These are phyloP conservation scores for Fraxinus xanthoxyloides DNA, from an alignment of 305 asterid species.

Conservation along the genomic window DNA sequence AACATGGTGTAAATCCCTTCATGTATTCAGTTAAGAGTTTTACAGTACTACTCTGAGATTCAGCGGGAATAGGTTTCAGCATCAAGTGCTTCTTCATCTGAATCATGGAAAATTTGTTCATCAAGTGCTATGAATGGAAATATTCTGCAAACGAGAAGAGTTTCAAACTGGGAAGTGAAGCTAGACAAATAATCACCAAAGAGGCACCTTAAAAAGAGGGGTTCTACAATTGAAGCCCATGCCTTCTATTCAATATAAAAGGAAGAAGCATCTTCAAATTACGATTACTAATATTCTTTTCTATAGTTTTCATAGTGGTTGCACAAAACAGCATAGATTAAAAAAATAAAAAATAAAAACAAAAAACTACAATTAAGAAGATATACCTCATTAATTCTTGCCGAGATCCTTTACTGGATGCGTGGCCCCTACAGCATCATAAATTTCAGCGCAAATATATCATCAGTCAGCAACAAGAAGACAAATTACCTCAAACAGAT, in stretches of 20 bases:
- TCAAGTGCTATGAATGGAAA: neutral
- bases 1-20: neutral
- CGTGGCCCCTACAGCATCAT: constrained; percentile 36
- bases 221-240: neutral
- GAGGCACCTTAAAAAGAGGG: neutral
- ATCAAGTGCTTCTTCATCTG: neutral
- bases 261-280: neutral
- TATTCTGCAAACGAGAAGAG: neutral
- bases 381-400: constrained; percentile 73
- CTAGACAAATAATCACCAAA: neutral
- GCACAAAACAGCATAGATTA: constrained; percentile 1
- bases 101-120: neutral
- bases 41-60: neutral
- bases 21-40: neutral
- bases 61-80: neutral
- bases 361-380: neutral
- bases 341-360: neutral
- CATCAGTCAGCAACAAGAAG: too few relatives aligned
- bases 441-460: constrained; percentile 3
- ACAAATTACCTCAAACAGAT: neutral
- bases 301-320: neutral
- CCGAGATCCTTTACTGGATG: constrained; percentile 42
- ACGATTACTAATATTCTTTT: neutral
- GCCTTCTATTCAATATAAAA: neutral
- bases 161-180: neutral